Conservation (phyloP, 176 grass and related monocot genomes). For the Pontederia paniculata region DNA sequence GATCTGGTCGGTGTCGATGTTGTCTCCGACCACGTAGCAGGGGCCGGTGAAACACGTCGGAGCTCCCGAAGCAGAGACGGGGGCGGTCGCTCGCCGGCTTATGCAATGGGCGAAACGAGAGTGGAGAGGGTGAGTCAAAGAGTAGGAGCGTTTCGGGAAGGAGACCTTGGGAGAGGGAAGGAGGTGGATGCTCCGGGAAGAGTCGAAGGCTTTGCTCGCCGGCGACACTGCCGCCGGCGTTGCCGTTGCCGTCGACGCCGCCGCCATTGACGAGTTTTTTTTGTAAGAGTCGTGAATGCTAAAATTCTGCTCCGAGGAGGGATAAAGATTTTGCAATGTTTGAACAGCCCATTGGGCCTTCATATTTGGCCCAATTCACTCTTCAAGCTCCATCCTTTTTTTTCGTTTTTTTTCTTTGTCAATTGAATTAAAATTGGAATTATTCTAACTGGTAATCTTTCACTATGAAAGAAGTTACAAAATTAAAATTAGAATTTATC, state of each 20-base stretch:
- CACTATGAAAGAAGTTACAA: too few relatives aligned
- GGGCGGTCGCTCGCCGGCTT: slow-evolving; percentile 1
- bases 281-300: slow-evolving; percentile 9
- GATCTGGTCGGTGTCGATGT: slow-evolving; percentile 99
- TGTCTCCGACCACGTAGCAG: slow-evolving; percentile 76
- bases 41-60: slow-evolving; percentile 31
- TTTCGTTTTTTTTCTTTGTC: too few relatives aligned
- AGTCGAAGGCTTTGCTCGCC: not conserved
- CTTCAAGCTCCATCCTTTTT: too few relatives aligned
- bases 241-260: slow-evolving; percentile 4
- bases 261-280: not conserved
- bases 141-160: not conserved
- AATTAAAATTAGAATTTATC: too few relatives aligned
- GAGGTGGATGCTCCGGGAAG: not conserved
- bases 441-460: too few relatives aligned
- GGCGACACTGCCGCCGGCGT: slow-evolving; percentile 1
- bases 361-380: too few relatives aligned
- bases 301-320: not conserved
- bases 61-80: not conserved
- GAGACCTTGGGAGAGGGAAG: slow-evolving; percentile 4
- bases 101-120: slow-evolving; percentile 10
- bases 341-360: too few relatives aligned
- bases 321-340: not conserved
- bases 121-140: not conserved
- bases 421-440: too few relatives aligned